A percentile compares a stretch with the other conserved stretches of the same genome.
These are phyloP conservation scores for Holtermannia corniformis DNA, from an alignment of 768 basidiomycete genomes.

Conservation along the genomic window DNA sequence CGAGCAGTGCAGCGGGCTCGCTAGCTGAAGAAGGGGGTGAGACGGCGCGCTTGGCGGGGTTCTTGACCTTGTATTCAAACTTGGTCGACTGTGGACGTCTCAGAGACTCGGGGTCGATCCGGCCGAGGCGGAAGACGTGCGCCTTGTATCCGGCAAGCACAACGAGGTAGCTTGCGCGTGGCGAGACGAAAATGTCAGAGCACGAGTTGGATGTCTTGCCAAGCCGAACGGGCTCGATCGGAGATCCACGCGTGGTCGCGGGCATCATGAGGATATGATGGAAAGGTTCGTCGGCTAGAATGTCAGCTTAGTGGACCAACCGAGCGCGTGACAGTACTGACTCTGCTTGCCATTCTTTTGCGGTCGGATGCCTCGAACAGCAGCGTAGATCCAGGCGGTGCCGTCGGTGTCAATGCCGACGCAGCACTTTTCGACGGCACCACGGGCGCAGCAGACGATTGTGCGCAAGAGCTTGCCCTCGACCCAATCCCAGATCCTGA, in stretches of 20 bases:
- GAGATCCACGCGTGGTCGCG: not conserved
- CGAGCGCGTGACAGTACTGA: not conserved
- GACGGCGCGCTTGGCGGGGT: not conserved
- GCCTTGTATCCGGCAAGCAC: slow-evolving; percentile 35
- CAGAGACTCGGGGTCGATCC: not conserved
- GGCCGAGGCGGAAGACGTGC: slow-evolving; percentile 27
- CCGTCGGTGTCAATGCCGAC: slow-evolving; percentile 23
- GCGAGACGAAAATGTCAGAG: slow-evolving; percentile 32
- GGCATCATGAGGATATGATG: not conserved
- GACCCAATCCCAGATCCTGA: slow-evolving; percentile 89
- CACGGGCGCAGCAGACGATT: slow-evolving; percentile 54
- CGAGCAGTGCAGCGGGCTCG: not conserved
- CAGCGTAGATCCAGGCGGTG: slow-evolving; percentile 25
- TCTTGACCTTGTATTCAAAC: not conserved
- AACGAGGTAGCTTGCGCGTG: slow-evolving; percentile 32
- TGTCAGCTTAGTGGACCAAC: not conserved
- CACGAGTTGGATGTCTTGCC: slow-evolving; percentile 23
- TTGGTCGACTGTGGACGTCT: not conserved
- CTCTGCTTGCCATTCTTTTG: slow-evolving; percentile 6
- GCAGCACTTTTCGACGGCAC: slow-evolving; percentile 20
- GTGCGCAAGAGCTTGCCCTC: slow-evolving; percentile 71
- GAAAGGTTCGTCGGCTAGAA: not conserved
- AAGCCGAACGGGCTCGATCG: not conserved
- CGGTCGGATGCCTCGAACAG: slow-evolving; percentile 6
- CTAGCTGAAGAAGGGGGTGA: not conserved